phyloP scores from a whole-genome alignment of 129 eudicot species.

The sunflower (Helianthus annuus) region HanXRQr2.0-SUNRISE NC_035436.2:5562579-5563078 shows the following conservation, averaged over 20 bases:
- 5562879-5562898: no score
- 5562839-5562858: not conserved
- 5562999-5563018: no score
- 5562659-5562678: conserved; percentile 1
- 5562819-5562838: not conserved
- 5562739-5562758: not conserved
- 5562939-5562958: no score
- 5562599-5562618: conserved; percentile 2
- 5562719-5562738: not conserved
- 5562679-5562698: conserved; percentile 1
- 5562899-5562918: no score
- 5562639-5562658: not conserved
- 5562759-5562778: not conserved
- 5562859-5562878: no score
- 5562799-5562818: not conserved
- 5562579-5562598: conserved; percentile 4
- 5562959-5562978: no score
- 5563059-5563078: no score
- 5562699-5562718: conserved; percentile 9
- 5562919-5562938: no score
- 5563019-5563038: no score
- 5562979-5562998: no score
- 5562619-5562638: conserved; percentile 7
- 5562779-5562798: not conserved
- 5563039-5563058: no score